Evolutionary conservation across 495 filamentous ascomycete species (phyloP).

Genomic region (Lophiostoma macrostomum): DNA sequence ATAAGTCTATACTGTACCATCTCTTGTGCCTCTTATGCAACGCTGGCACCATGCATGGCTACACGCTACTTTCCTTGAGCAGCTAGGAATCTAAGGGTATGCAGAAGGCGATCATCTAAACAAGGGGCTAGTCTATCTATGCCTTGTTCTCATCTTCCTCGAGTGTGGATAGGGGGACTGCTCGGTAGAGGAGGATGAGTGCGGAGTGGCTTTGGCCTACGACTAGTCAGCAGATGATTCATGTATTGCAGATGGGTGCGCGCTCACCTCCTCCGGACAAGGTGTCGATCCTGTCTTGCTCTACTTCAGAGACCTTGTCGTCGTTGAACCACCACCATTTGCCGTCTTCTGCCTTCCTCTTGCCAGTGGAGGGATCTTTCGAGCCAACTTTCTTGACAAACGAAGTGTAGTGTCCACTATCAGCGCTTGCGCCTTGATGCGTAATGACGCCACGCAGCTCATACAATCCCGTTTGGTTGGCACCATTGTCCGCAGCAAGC

Average conservation of each 20-base stretch:
- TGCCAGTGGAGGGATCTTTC: slow-evolving; percentile 63
- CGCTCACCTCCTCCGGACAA: slow-evolving; percentile 81
- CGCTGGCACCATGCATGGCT: slow-evolving; percentile 15
- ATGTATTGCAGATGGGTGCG: background rate
- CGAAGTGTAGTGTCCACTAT: slow-evolving; percentile 95
- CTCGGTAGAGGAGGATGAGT: slow-evolving; percentile 86
- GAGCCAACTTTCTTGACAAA: slow-evolving; percentile 88
- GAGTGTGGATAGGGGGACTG: slow-evolving; percentile 62
- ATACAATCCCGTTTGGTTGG: slow-evolving; percentile 90
- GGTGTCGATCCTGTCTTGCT: slow-evolving; percentile 83
- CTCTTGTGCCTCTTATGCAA: slow-evolving; percentile 22
- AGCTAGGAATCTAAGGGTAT: slow-evolving; percentile 8
- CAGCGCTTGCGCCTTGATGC: slow-evolving; percentile 95
- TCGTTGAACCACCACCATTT: slow-evolving; percentile 99
- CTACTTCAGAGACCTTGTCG: slow-evolving; percentile 92
- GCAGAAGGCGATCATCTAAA: background rate
- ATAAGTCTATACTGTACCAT: slow-evolving; percentile 20
- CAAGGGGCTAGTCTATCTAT: slow-evolving; percentile 2
- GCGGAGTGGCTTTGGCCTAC: slow-evolving; percentile 88
- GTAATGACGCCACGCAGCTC: slow-evolving; percentile 92
- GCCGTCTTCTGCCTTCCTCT: slow-evolving; percentile 74
- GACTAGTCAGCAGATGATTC: slow-evolving; percentile 10
- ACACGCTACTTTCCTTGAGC: background rate
- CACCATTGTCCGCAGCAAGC: slow-evolving; percentile 69
- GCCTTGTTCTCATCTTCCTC: slow-evolving; percentile 45